phyloP scores from a whole-genome alignment of 139 green algal genomes.

The Eudorina sp. region DNA sequence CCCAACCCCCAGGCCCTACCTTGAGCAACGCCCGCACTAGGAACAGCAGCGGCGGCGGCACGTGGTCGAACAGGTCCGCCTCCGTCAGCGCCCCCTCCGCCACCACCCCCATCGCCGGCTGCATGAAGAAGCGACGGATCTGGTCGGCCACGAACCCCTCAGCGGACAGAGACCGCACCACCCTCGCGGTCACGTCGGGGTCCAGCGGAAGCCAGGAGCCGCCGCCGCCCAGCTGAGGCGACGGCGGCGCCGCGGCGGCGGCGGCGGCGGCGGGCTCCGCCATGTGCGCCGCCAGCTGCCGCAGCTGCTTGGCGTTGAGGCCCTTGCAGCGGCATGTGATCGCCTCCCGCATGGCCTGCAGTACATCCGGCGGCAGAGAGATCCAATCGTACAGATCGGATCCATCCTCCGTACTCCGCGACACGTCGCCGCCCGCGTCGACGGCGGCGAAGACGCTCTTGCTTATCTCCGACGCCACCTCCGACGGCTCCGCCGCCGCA shows the following conservation, averaged over 20 bases:
- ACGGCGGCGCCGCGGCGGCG: neutral
- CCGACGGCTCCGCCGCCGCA: neutral
- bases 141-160: constrained; percentile 21
- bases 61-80: constrained; percentile 21
- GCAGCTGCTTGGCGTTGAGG: constrained; percentile 22
- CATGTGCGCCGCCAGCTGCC: constrained; percentile 24
- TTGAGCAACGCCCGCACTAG: constrained; percentile 12
- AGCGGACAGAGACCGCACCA: neutral
- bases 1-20: too few species aligned
- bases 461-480: neutral
- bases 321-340: constrained; percentile 25
- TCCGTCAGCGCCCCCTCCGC: neutral
- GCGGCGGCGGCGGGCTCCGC: neutral
- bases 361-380: neutral
- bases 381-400: neutral
- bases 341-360: constrained; percentile 7
- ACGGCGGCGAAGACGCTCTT: too few species aligned
- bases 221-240: neutral
- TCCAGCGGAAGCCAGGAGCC: constrained; percentile 13
- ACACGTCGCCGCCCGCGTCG: too few species aligned
- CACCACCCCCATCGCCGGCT: neutral
- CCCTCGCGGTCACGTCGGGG: constrained; percentile 3
- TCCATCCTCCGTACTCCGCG: too few species aligned
- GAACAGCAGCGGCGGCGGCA: constrained; percentile 19
- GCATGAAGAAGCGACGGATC: constrained; percentile 21